phyloP scores from a whole-genome alignment of 345 rosid species.

The Litchi chinensis region DNA sequence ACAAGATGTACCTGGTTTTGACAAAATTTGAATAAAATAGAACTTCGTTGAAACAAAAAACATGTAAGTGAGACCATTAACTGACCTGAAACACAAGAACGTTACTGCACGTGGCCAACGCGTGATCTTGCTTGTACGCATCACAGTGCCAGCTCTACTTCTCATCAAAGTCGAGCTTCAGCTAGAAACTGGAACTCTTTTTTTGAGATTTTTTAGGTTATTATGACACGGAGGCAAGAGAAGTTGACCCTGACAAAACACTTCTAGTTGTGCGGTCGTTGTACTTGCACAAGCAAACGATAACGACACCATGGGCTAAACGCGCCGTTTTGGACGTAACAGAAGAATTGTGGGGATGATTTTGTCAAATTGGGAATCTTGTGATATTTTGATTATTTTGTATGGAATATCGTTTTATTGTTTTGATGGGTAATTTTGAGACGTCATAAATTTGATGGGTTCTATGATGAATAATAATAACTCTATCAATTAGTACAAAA shows the following conservation, averaged over 20 bases:
- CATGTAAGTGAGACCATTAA: background rate
- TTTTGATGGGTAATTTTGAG: no score
- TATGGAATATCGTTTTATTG: background rate
- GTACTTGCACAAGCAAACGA: background rate
- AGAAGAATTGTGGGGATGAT: background rate
- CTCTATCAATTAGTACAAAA: no score
- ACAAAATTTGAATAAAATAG: background rate
- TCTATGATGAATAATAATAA: no score
- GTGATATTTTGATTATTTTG: no score
- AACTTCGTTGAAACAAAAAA: background rate
- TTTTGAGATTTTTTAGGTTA: background rate
- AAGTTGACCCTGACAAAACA: background rate
- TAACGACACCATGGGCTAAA: background rate
- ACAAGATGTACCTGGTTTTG: constrained; percentile 25
- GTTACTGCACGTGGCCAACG: background rate
- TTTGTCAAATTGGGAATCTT: background rate
- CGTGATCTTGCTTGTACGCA: background rate
- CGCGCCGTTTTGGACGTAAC: background rate
- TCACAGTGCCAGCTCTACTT: background rate
- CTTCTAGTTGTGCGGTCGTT: background rate
- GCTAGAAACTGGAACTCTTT: background rate
- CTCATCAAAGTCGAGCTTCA: constrained; percentile 5
- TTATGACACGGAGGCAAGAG: background rate
- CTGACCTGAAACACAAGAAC: constrained; percentile 12
- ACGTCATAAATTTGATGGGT: no score